phyloP scores from a whole-genome alignment of 805 yeast species.

The Yarrowia porcina region DNA sequence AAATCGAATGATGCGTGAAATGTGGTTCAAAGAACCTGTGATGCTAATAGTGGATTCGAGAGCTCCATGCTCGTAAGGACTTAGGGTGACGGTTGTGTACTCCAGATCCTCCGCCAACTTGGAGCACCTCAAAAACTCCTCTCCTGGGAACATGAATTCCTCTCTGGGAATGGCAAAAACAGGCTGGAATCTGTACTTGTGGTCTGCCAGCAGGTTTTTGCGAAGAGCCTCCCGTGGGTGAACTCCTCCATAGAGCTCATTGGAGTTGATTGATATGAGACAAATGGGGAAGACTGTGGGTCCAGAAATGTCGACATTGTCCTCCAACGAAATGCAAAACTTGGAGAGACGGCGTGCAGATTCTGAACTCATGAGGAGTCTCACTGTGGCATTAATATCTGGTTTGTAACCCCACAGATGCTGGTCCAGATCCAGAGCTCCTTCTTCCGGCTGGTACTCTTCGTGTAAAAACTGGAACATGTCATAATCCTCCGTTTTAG shows the following conservation, averaged over 20 bases:
- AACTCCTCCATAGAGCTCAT: not conserved
- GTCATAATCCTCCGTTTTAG: not conserved
- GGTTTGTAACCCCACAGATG: not conserved
- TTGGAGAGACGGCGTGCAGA: not conserved
- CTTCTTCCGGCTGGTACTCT: not conserved
- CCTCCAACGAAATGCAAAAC: slow-evolving; percentile 11
- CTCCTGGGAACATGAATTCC: slow-evolving; percentile 17
- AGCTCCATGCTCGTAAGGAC: not conserved
- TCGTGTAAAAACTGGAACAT: slow-evolving; percentile 5
- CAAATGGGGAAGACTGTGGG: slow-evolving; percentile 5
- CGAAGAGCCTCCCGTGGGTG: not conserved
- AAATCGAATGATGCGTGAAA: slow-evolving; percentile 5
- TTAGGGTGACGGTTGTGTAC: not conserved
- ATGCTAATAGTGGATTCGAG: not conserved
- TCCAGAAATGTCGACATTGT: not conserved
- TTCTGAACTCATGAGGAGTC: slow-evolving; percentile 8
- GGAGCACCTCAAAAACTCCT: not conserved
- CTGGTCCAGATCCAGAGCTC: not conserved
- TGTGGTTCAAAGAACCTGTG: not conserved
- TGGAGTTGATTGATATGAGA: not conserved
- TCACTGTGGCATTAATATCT: not conserved
- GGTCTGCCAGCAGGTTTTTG: not conserved
- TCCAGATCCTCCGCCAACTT: not conserved
- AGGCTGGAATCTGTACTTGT: slow-evolving; percentile 4
- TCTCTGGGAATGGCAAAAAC: slow-evolving; percentile 10